Evolutionary conservation across 331 rosid genomes (phyloP).

Genomic region (Rhamnella rubrinervis): DNA sequence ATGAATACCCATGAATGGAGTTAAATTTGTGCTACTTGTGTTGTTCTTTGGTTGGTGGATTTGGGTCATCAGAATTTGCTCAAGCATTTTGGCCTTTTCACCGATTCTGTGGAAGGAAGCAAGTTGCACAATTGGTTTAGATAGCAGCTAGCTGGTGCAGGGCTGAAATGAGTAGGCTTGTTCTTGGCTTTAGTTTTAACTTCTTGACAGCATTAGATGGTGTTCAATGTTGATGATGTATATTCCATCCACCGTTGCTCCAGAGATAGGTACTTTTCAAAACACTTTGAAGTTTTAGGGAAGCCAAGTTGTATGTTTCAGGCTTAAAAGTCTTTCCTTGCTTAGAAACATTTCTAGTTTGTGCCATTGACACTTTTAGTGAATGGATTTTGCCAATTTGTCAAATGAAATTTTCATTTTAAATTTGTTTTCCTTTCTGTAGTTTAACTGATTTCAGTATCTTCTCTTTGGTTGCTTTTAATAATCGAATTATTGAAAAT

Average conservation of each 20-base stretch:
- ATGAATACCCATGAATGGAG: neutral
- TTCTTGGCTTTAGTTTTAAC: conserved; percentile 53
- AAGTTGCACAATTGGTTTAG: conserved; percentile 44
- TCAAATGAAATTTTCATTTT: conserved; percentile 32
- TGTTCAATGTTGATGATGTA: conserved; percentile 45
- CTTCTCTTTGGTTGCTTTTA: neutral
- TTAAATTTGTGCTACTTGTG: neutral
- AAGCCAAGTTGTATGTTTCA: conserved; percentile 55
- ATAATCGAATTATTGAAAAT: neutral
- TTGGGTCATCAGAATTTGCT: conserved; percentile 43
- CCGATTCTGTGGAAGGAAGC: conserved; percentile 28
- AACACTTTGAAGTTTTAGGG: conserved; percentile 55
- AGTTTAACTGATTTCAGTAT: conserved; percentile 24
- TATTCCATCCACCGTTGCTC: conserved; percentile 62
- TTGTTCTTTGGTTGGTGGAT: conserved; percentile 31
- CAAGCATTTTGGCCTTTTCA: conserved; percentile 30
- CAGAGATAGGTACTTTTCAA: conserved; percentile 64
- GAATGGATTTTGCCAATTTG: conserved; percentile 36
- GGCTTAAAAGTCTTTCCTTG: conserved; percentile 41
- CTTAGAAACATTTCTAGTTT: conserved; percentile 41
- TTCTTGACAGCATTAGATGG: conserved; percentile 42
- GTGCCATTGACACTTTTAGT: conserved; percentile 32
- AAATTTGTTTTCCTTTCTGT: conserved; percentile 22
- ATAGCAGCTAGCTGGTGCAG: conserved; percentile 49
- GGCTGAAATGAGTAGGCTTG: conserved; percentile 51